Percentiles rank a stretch among this genome's conserved stretches.
phyloP scores from a whole-genome alignment of 345 rosid genomes.

The Murraya koenigii region DNA sequence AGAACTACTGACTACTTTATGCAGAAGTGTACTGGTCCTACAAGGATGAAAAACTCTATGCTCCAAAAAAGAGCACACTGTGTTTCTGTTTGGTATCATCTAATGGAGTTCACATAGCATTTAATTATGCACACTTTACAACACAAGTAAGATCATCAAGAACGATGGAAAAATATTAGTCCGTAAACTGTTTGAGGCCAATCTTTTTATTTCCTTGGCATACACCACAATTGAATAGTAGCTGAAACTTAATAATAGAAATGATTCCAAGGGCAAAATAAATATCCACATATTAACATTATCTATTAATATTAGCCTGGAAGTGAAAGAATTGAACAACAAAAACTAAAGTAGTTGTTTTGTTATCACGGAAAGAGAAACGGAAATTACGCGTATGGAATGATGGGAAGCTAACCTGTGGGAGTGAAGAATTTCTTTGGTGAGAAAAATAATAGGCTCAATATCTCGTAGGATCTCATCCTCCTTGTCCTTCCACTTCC shows the following conservation, averaged over 20 bases:
- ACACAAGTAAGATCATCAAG: not conserved
- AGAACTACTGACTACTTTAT: no score
- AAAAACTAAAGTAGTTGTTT: no score
- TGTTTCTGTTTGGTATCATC: not conserved
- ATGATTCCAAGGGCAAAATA: not conserved
- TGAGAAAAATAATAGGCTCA: slow-evolving; percentile 43
- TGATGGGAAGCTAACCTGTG: slow-evolving; percentile 38
- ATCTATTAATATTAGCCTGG: not conserved
- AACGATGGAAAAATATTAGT: not conserved
- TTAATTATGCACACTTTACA: not conserved
- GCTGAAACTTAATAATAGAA: not conserved
- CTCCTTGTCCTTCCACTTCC: slow-evolving; percentile 77
- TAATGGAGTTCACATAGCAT: not conserved
- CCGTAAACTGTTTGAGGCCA: not conserved
- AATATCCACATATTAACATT: not conserved
- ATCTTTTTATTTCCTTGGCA: not conserved
- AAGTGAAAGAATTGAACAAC: no score
- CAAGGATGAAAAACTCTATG: not conserved
- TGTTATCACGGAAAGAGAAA: no score
- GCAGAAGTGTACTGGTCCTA: not conserved
- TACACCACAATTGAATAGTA: not conserved
- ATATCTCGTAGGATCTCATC: slow-evolving; percentile 67
- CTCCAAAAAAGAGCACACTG: not conserved
- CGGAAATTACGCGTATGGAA: not conserved
- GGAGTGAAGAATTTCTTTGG: slow-evolving; percentile 83